These are phyloP conservation scores for Picea abies DNA, from an alignment of 83 land plant species.

Conservation along the genomic window DNA sequence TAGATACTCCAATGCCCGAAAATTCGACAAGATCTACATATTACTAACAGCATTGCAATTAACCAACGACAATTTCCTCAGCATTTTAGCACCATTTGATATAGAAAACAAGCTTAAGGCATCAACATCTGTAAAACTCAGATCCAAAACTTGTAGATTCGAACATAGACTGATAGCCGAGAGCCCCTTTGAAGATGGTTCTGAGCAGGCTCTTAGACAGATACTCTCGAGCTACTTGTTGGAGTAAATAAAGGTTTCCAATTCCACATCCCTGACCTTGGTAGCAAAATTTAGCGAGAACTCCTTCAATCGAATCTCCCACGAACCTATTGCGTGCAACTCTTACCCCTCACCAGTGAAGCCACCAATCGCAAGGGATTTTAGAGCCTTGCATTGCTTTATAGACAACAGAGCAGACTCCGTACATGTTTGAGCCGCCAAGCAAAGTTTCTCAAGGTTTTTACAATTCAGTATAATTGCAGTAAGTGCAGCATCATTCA, in stretches of 20 bases:
- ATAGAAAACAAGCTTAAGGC: constrained; percentile 37
- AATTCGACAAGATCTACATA: constrained; percentile 24
- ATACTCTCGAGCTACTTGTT: constrained; percentile 28
- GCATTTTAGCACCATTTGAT: constrained; percentile 17
- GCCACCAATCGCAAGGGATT: constrained; percentile 22
- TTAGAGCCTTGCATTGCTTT: constrained; percentile 32
- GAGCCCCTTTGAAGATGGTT: constrained; percentile 32
- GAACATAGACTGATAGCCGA: constrained; percentile 27
- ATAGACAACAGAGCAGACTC: constrained; percentile 30
- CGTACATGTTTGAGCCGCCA: constrained; percentile 27
- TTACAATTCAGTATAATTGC: constrained; percentile 25
- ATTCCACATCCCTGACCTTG: constrained; percentile 43
- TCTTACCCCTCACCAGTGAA: constrained; percentile 40
- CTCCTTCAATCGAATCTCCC: constrained; percentile 25
- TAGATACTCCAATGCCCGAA: constrained; percentile 30
- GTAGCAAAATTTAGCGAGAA: constrained; percentile 29
- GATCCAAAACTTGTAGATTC: constrained; percentile 28
- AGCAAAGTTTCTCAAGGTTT: constrained; percentile 30
- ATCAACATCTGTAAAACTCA: constrained; percentile 50
- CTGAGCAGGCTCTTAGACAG: constrained; percentile 30
- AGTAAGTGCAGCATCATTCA: constrained; percentile 31
- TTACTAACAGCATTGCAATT: constrained; percentile 37
- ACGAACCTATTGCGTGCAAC: constrained; percentile 32
- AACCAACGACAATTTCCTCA: constrained; percentile 32
- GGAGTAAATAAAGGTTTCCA: constrained; percentile 36